phyloP scores from a whole-genome alignment of 2,329 filamentous ascomycete genomes.

The Aspergillus novofumigatus region DNA sequence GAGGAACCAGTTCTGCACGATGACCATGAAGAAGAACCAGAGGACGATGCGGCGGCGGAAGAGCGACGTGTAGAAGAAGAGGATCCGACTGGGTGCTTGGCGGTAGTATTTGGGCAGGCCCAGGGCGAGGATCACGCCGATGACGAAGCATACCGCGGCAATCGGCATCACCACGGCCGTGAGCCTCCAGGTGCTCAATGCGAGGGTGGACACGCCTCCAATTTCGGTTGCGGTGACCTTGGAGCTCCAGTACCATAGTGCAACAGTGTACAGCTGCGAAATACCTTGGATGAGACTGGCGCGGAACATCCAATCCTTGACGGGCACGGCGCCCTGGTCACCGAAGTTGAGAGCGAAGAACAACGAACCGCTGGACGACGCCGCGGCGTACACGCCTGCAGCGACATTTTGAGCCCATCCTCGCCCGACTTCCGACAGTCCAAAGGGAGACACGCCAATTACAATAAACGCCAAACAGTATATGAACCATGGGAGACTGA shows the following conservation, averaged over 20 bases:
- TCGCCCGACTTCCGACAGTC: conserved; percentile 31
- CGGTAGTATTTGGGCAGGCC: conserved; percentile 64
- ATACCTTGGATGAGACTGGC: conserved; percentile 64
- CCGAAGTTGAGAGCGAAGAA: conserved; percentile 66
- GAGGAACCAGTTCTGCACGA: conserved; percentile 64
- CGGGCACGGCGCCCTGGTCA: conserved; percentile 57
- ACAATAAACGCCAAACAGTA: conserved; percentile 60
- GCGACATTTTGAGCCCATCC: conserved; percentile 57
- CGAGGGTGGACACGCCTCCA: background rate
- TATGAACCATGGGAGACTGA: conserved; percentile 58
- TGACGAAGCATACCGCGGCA: conserved; percentile 50
- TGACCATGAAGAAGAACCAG: conserved; percentile 61
- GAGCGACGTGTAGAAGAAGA: conserved; percentile 60
- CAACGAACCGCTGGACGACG: conserved; percentile 58
- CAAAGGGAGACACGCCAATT: conserved; percentile 56
- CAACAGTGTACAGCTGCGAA: conserved; percentile 60
- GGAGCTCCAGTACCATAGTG: conserved; percentile 63
- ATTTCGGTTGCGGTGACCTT: conserved; percentile 41
- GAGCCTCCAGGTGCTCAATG: conserved; percentile 18
- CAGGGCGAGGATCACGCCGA: conserved; percentile 52
- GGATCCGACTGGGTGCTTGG: conserved; percentile 58
- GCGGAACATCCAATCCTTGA: conserved; percentile 61
- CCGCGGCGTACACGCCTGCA: conserved; percentile 57
- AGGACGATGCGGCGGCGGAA: conserved; percentile 59
- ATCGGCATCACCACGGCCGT: conserved; percentile 55